Base-by-base conservation (phyloP, 2,329 filamentous ascomycete genomes). In the Fusarium concolor region DNA sequence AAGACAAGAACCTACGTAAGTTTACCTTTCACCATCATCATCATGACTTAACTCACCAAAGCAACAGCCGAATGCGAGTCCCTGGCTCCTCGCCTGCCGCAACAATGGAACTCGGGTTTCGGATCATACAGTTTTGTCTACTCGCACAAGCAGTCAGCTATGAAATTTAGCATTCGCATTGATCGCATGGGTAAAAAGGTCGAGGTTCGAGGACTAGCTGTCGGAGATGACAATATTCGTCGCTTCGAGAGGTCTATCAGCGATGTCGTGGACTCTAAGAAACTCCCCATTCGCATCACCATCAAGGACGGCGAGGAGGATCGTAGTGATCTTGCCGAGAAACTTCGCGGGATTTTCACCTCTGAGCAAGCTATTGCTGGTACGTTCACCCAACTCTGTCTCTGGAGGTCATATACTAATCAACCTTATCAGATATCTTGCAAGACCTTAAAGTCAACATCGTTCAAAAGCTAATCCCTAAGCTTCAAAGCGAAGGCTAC, bases 41-140 rank as follows among this genome's bases (percentile, higher is more conserved):
- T 10, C 39, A 45, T 24, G 24, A 24, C 28, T 56, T 62, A 26
- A 61, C 62, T 63, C 10, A 67, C 24, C 12, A 12, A 42, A 52
- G 24, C 5, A 42, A 38, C 35, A 77, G 71, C 70, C 29, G 82
- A 87, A 74, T 88, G 88, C 73, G 81, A 85, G 56, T 77, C 83
- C 45, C 79, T 87, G 44, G 85, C 87, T 11, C 87, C 87, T 10
- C 84, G 89, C 31, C 85, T 98, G 4, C 92, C 93, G 0, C 60
- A 85, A 17, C 86, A 89, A 80, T 98, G 96, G 96, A 97, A 97
- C 78, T 83, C 88, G 14, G 87, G 87, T 20, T 85, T 86, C 59
- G 87, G 87, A 64, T 89, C 89, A 15, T 91, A 93, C 76, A 88
- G 90, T 56, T 97, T 98, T 79, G 88, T 94, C 67, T 98, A 98